Conservation (phyloP, 1,284 basidiomycete species). For the Marasmius tenuissimus region DNA sequence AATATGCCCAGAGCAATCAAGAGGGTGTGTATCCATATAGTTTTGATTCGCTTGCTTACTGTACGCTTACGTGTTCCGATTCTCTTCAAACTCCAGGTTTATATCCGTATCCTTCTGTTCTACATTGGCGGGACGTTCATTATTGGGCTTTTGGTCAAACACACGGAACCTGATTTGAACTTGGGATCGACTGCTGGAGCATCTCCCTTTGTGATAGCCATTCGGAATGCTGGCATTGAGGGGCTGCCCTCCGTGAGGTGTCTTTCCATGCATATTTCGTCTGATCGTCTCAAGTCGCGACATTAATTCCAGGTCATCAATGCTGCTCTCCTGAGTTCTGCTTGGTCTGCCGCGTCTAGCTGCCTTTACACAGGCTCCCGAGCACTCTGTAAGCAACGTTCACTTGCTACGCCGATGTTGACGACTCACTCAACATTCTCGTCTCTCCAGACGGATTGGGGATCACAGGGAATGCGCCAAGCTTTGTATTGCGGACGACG, state of each 20-base stretch:
- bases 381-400: constrained; percentile 63
- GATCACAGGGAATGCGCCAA: constrained; percentile 73
- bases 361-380: constrained; percentile 83
- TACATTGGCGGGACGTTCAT: constrained; percentile 65
- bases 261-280: not conserved
- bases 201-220: constrained; percentile 87
- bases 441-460: constrained; percentile 72
- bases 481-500: constrained; percentile 67
- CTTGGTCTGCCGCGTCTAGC: constrained; percentile 84
- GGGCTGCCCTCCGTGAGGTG: constrained; percentile 60
- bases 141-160: constrained; percentile 79
- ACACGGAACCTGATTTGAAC: constrained; percentile 56
- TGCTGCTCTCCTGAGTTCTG: constrained; percentile 81
- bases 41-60: too few relatives aligned
- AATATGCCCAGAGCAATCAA: constrained; percentile 71
- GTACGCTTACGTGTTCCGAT: too few relatives aligned
- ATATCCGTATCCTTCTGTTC: constrained; percentile 70
- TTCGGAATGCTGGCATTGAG: constrained; percentile 72
- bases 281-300: not conserved
- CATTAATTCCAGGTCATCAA: constrained; percentile 67
- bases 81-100: constrained; percentile 37
- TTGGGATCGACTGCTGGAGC: constrained; percentile 59
- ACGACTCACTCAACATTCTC: not conserved
- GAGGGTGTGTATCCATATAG: constrained; percentile 27
- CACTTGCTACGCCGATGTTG: not conserved